A percentile compares a stretch with the other conserved stretches of the same genome.
Conservation (phyloP, 164 flowering plant genomes). For the Akebia trifoliata region DNA sequence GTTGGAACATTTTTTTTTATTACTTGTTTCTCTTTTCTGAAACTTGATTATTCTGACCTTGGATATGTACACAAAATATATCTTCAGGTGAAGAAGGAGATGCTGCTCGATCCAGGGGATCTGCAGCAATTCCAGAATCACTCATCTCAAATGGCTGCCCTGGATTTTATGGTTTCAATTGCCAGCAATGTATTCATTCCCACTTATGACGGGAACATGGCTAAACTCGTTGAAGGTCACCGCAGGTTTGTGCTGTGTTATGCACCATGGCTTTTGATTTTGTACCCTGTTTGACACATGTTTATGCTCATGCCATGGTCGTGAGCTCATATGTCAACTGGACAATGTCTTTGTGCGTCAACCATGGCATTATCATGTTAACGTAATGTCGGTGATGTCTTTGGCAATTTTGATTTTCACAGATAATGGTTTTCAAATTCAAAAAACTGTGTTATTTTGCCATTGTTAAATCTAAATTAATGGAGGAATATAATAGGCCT, state of each 20-base stretch:
- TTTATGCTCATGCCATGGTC: too few species aligned
- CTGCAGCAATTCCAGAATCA: slow-evolving; percentile 75
- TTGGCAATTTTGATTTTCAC: too few species aligned
- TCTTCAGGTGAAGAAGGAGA: slow-evolving; percentile 83
- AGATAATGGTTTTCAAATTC: too few species aligned
- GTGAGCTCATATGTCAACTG: too few species aligned
- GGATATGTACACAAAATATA: background rate
- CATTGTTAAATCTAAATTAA: too few species aligned
- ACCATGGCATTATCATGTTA: too few species aligned
- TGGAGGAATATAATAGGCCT: too few species aligned
- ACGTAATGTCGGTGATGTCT: too few species aligned
- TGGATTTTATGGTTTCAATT: slow-evolving; percentile 86
- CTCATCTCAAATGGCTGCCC: slow-evolving; percentile 98
- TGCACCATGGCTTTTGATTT: background rate
- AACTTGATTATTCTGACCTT: background rate
- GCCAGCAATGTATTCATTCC: slow-evolving; percentile 84
- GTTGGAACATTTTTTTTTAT: too few species aligned
- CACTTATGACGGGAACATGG: slow-evolving; percentile 98
- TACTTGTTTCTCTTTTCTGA: background rate
- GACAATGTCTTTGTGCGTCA: too few species aligned
- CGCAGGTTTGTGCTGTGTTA: slow-evolving; percentile 52
- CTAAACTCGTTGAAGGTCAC: slow-evolving; percentile 94
- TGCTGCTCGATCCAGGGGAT: slow-evolving; percentile 63
- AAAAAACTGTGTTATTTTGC: too few species aligned
- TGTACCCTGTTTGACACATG: too few species aligned